phyloP scores from a whole-genome alignment of 2,329 filamentous ascomycete genomes.

The Fusarium ambrosium region DNA sequence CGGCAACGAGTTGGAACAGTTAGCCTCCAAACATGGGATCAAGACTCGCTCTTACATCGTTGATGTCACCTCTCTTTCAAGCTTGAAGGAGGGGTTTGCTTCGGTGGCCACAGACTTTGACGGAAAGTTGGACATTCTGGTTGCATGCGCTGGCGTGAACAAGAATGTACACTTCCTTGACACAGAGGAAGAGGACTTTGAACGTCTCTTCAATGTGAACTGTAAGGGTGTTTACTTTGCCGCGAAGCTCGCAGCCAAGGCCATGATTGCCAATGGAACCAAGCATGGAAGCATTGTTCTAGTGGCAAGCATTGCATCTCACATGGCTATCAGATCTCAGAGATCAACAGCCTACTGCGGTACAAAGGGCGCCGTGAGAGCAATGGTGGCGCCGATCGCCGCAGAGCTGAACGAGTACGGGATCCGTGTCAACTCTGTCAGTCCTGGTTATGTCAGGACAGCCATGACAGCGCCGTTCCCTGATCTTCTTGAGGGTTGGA shows the following conservation, averaged over 20 bases:
- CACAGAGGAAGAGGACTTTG: constrained; percentile 73
- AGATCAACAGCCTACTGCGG: constrained; percentile 53
- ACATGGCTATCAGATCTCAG: constrained; percentile 65
- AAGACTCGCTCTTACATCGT: constrained; percentile 66
- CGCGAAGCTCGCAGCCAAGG: constrained; percentile 62
- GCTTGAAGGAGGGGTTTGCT: constrained; percentile 65
- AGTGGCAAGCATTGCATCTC: constrained; percentile 66
- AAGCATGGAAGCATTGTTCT: constrained; percentile 66
- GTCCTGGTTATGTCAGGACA: constrained; percentile 59
- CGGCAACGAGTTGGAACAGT: constrained; percentile 60
- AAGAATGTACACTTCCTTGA: constrained; percentile 72
- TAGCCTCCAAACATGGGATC: constrained; percentile 56
- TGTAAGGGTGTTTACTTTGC: constrained; percentile 74
- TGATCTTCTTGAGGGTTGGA: constrained; percentile 62
- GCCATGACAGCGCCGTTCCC: constrained; percentile 61
- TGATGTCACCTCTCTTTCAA: constrained; percentile 59
- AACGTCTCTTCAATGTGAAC: constrained; percentile 74
- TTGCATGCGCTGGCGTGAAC: constrained; percentile 71
- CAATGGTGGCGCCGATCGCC: constrained; percentile 46
- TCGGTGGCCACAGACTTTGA: constrained; percentile 59
- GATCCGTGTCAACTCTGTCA: constrained; percentile 62
- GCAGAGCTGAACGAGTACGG: constrained; percentile 52
- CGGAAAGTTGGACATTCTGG: constrained; percentile 66
- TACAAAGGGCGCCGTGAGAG: constrained; percentile 44
- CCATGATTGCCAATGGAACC: constrained; percentile 65